phyloP scores from a whole-genome alignment of 2,329 filamentous ascomycete species.

The Colletotrichum salicis region DNA sequence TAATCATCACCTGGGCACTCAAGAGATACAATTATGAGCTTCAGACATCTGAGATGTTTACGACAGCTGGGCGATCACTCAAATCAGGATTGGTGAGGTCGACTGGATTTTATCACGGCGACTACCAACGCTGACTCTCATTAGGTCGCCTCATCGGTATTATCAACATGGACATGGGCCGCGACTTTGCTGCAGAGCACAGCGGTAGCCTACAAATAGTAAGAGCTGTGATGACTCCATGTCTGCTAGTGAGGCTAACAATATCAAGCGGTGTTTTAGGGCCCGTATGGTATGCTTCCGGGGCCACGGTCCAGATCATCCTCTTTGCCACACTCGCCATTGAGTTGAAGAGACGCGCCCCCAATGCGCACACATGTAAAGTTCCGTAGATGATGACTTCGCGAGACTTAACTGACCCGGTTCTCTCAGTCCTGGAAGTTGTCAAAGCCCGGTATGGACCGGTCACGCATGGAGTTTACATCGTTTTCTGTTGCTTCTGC shows the following conservation, averaged over 20 bases:
- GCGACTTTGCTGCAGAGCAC: slow-evolving; percentile 83
- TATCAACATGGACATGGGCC: slow-evolving; percentile 94
- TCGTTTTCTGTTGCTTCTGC: slow-evolving; percentile 81
- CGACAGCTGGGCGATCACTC: slow-evolving; percentile 85
- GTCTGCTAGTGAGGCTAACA: background rate
- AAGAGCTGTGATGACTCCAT: accelerated
- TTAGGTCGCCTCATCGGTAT: slow-evolving; percentile 81
- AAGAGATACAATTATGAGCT: slow-evolving; percentile 73
- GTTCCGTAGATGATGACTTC: accelerated
- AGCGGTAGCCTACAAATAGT: slow-evolving; percentile 82
- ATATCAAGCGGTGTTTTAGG: slow-evolving; percentile 64
- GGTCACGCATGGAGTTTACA: slow-evolving; percentile 79
- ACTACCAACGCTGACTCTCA: background rate
- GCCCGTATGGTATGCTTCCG: slow-evolving; percentile 69
- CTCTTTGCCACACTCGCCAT: slow-evolving; percentile 92
- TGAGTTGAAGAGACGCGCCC: slow-evolving; percentile 85
- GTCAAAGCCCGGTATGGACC: slow-evolving; percentile 83
- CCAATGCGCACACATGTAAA: slow-evolving; percentile 80
- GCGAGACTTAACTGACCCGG: background rate
- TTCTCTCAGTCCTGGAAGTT: slow-evolving; percentile 73
- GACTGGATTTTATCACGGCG: accelerated
- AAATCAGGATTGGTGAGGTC: slow-evolving; percentile 79
- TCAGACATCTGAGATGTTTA: slow-evolving; percentile 94
- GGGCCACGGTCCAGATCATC: slow-evolving; percentile 88
- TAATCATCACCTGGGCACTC: slow-evolving; percentile 74